Evolutionary conservation across 352 stramenopile genomes (phyloP).

Genomic region (Phytophthora multivora): DNA sequence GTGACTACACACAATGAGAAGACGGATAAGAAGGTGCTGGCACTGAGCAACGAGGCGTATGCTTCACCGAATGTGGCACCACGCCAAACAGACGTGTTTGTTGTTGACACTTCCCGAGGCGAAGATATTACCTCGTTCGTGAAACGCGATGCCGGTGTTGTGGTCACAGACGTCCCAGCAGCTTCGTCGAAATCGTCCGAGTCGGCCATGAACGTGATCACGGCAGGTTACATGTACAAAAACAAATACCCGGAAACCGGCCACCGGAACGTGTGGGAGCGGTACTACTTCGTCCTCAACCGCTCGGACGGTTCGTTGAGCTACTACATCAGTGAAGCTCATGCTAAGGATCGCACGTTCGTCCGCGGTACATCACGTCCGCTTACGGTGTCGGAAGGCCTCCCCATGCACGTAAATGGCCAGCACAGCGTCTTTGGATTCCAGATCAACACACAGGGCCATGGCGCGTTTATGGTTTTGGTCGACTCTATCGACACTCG

Average conservation of each 20-base stretch:
- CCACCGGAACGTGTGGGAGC: slow-evolving; percentile 83
- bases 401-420: slow-evolving; percentile 69
- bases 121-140: slow-evolving; percentile 86
- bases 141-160: slow-evolving; percentile 72
- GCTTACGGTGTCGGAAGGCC: slow-evolving; percentile 80
- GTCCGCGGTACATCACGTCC: slow-evolving; percentile 79
- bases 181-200: slow-evolving; percentile 39
- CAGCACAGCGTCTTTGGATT: slow-evolving; percentile 83
- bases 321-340: slow-evolving; percentile 88
- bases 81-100: slow-evolving; percentile 68
- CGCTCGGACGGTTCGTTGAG: slow-evolving; percentile 72
- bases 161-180: slow-evolving; percentile 59
- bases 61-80: slow-evolving; percentile 45
- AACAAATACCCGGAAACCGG: slow-evolving; percentile 85
- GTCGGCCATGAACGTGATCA: slow-evolving; percentile 64
- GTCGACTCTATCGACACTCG: slow-evolving; percentile 87
- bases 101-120: slow-evolving; percentile 80
- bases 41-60: slow-evolving; percentile 77
- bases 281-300: slow-evolving; percentile 87
- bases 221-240: slow-evolving; percentile 90
- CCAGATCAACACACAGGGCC: slow-evolving; percentile 88
- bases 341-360: slow-evolving; percentile 86
- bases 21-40: slow-evolving; percentile 71
- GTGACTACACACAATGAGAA: slow-evolving; percentile 68
- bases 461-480: slow-evolving; percentile 84